phyloP scores from a whole-genome alignment of 164 flowering plant species.

The Annona squamosa region DNA sequence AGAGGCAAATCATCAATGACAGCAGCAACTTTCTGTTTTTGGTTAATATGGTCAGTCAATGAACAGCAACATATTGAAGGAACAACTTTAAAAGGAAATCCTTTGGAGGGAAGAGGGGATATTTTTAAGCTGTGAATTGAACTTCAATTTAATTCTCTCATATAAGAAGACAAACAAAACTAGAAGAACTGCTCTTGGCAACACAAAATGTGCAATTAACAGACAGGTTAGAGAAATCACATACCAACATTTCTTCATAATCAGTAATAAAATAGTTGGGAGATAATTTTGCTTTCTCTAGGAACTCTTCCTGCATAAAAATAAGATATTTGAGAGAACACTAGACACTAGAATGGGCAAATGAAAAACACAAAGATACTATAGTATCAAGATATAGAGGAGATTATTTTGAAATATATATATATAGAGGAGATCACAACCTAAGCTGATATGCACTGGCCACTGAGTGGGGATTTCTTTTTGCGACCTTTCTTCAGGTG shows the following conservation, averaged over 20 bases:
- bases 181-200: neutral
- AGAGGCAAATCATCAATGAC: constrained; percentile 80
- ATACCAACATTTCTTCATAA: constrained; percentile 80
- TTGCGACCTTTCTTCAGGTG: neutral
- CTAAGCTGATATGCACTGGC: neutral
- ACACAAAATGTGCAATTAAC: constrained; percentile 1
- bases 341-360: neutral
- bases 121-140: neutral
- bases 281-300: constrained; percentile 74
- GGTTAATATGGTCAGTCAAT: constrained; percentile 5
- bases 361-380: neutral
- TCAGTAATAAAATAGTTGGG: constrained; percentile 66
- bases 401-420: neutral
- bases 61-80: neutral
- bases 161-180: neutral
- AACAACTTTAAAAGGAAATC: neutral
- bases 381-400: neutral
- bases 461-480: neutral
- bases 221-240: constrained; percentile 9
- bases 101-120: neutral
- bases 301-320: constrained; percentile 61
- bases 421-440: neutral
- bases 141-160: no score
- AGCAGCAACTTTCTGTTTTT: constrained; percentile 75
- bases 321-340: neutral